phyloP scores from a whole-genome alignment of 2,329 filamentous ascomycete species.

The Orbilia brochopaga region DNA sequence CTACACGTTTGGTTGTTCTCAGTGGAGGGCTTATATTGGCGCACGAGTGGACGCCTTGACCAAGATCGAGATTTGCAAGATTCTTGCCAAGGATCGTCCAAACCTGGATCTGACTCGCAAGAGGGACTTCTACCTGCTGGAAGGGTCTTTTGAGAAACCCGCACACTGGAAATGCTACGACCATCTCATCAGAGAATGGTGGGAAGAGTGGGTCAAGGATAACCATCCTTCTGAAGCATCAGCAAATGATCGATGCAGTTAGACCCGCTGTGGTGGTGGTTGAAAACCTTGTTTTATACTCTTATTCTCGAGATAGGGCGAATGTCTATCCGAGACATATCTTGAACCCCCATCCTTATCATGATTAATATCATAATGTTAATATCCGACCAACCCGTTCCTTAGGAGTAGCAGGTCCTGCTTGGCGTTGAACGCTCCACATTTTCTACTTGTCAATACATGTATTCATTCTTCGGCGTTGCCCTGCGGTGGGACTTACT shows the following conservation, averaged over 20 bases:
- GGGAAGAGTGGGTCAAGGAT: constrained; percentile 38
- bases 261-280: too few species aligned
- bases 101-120: constrained; percentile 32
- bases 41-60: constrained; percentile 35
- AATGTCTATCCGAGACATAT: too few species aligned
- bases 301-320: too few species aligned
- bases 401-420: too few species aligned
- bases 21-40: constrained; percentile 37
- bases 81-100: constrained; percentile 20
- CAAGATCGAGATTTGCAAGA: constrained; percentile 36
- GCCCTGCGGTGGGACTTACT: too few species aligned
- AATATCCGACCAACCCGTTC: too few species aligned
- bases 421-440: too few species aligned
- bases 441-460: too few species aligned
- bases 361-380: too few species aligned
- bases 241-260: too few species aligned
- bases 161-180: constrained; percentile 29
- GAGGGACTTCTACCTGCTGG: constrained; percentile 38
- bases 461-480: too few species aligned
- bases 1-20: constrained; percentile 45
- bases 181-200: constrained; percentile 33
- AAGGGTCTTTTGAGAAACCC: constrained; percentile 31
- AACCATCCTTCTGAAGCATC: constrained; percentile 3
- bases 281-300: background rate
- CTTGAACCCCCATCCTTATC: too few species aligned